Evolutionary conservation across 129 eudicot species (phyloP).

Genomic region (Escallonia herrerae): DNA sequence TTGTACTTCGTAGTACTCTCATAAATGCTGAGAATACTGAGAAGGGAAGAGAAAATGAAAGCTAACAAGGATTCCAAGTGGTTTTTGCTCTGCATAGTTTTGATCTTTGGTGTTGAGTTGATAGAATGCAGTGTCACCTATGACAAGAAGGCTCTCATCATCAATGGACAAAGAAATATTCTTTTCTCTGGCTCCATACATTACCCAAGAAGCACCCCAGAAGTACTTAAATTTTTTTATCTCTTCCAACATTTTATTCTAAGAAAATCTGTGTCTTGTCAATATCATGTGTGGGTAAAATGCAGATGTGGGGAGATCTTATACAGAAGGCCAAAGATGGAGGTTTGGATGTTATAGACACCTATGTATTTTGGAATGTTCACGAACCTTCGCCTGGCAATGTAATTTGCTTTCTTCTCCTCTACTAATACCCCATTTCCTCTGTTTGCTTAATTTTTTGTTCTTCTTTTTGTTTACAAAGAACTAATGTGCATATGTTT

Average conservation of each 20-base stretch:
- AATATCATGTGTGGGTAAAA: background rate
- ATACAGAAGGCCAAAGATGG: conserved; percentile 90
- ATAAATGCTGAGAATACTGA: background rate
- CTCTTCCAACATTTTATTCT: background rate
- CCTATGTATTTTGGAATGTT: conserved; percentile 84
- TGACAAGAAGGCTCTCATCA: conserved; percentile 66
- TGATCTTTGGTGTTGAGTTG: conserved; percentile 23
- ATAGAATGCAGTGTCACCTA: conserved; percentile 57
- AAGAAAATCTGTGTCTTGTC: background rate
- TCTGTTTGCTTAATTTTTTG: background rate
- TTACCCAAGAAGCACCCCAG: conserved; percentile 93
- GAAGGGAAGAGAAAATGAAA: conserved; percentile 22
- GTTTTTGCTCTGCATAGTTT: conserved; percentile 18
- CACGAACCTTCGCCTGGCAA: conserved; percentile 95
- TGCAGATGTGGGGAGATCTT: conserved; percentile 97
- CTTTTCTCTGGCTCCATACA: conserved; percentile 85
- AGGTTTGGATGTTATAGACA: conserved; percentile 85
- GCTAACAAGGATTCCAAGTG: conserved; percentile 46
- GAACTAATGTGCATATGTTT: conserved; percentile 10
- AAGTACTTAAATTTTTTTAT: conserved; percentile 32
- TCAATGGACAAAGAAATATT: conserved; percentile 69
- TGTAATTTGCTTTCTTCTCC: conserved; percentile 26
- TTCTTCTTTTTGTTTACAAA: background rate
- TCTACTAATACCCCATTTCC: background rate
- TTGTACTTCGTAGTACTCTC: too few relatives aligned